A percentile compares a stretch with the other conserved stretches of the same genome.
phyloP scores from a whole-genome alignment of 2,329 filamentous ascomycete species.

The Aspergillus floridensis region DNA sequence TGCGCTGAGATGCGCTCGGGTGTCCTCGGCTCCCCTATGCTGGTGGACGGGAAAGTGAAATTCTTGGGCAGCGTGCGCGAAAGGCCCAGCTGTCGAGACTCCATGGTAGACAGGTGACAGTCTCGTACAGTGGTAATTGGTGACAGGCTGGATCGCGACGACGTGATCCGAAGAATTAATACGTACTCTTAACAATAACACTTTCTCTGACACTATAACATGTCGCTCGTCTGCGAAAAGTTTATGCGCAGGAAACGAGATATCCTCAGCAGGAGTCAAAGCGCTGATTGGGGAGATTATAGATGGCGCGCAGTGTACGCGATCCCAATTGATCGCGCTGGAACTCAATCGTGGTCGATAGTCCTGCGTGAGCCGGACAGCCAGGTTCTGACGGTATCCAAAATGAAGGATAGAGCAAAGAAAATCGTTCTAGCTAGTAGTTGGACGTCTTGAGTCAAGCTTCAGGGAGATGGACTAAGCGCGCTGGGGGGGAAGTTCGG shows the following conservation, averaged over 20 bases:
- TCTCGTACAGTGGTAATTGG: conserved; percentile 4
- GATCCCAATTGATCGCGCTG: conserved; percentile 9
- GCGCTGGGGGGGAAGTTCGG: conserved; percentile 9
- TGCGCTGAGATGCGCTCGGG: conserved; percentile 41
- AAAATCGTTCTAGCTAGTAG: conserved; percentile 11
- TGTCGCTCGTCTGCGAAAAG: conserved; percentile 8
- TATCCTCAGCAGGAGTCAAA: neutral
- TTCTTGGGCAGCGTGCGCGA: conserved; percentile 49
- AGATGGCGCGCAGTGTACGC: conserved; percentile 3
- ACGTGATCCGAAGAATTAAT: neutral
- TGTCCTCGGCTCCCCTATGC: conserved; percentile 40
- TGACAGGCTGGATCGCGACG: neutral
- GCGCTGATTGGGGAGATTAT: conserved; percentile 3
- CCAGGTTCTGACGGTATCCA: neutral
- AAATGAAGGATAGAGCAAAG: neutral
- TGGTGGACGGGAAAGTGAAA: conserved; percentile 42
- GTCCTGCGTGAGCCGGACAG: neutral
- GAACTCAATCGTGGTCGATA: neutral
- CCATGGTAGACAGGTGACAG: conserved; percentile 29
- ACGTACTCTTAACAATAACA: conserved; percentile 7
- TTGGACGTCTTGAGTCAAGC: conserved; percentile 9
- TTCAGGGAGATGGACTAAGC: conserved; percentile 7
- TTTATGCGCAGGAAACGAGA: neutral
- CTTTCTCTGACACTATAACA: conserved; percentile 16
- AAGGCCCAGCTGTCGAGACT: conserved; percentile 38